Conservation (phyloP, 1,139 yeast species). For the Wickerhamiella infanticola region DNA sequence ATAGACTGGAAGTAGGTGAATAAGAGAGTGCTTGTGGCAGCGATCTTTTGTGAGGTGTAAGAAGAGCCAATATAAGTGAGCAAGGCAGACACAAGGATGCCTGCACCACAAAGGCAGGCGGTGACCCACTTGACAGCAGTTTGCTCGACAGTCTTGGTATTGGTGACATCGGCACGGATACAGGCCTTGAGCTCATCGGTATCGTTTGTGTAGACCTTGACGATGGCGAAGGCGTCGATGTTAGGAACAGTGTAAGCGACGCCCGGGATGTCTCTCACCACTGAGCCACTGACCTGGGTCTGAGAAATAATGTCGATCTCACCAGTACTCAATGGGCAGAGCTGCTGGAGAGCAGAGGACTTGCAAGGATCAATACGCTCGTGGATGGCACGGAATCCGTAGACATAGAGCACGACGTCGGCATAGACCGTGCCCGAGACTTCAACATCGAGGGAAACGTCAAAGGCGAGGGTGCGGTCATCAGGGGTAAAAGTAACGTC, state of each 20-base stretch:
- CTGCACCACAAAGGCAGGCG: constrained; percentile 84
- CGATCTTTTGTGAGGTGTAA: constrained; percentile 89
- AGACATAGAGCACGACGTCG: constrained; percentile 52
- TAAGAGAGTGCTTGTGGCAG: constrained; percentile 81
- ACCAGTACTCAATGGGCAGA: constrained; percentile 81
- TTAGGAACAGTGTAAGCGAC: constrained; percentile 87
- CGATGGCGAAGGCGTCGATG: constrained; percentile 82
- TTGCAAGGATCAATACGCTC: constrained; percentile 52
- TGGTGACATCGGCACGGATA: constrained; percentile 69
- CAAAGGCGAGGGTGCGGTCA: constrained; percentile 47
- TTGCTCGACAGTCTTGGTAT: constrained; percentile 87
- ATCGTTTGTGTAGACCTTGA: constrained; percentile 37
- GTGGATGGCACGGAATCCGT: constrained; percentile 57
- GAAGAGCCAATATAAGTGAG: constrained; percentile 84
- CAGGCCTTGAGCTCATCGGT: constrained; percentile 43
- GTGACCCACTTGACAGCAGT: constrained; percentile 95
- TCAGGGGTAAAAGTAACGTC: constrained; percentile 59
- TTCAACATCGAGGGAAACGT: constrained; percentile 64
- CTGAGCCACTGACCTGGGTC: constrained; percentile 30
- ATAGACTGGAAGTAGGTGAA: constrained; percentile 87
- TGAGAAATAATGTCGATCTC: constrained; percentile 56
- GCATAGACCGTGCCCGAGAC: constrained; percentile 65
- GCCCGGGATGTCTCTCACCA: constrained; percentile 50
- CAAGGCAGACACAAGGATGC: constrained; percentile 73
- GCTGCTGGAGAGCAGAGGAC: constrained; percentile 27